Conservation (phyloP, 768 basidiomycete genomes). For the Rhodotorula kratochvilovae region DNA sequence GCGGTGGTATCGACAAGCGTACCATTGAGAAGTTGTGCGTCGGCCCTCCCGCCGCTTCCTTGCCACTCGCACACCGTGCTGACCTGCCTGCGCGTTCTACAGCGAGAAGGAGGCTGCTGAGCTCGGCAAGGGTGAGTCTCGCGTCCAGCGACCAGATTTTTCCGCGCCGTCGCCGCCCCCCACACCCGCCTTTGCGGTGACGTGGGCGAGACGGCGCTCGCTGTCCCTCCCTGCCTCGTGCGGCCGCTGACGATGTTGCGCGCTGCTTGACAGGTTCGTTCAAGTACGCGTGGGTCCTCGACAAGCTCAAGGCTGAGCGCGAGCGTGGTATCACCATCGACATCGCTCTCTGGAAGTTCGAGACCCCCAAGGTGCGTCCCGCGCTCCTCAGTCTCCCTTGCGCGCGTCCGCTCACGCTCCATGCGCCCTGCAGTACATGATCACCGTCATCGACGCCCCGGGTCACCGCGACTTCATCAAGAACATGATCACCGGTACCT, state of each 20-base stretch:
- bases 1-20: conserved; percentile 99
- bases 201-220: not conserved
- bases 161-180: not conserved
- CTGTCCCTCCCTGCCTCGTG: not conserved
- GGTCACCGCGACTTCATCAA: conserved; percentile 99
- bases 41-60: not conserved
- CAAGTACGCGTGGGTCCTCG: conserved; percentile 91
- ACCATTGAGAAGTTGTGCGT: conserved; percentile 64
- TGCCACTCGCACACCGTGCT: not conserved
- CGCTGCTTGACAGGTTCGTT: conserved; percentile 41
- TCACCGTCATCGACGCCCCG: conserved; percentile 88
- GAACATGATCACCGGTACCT: conserved; percentile 93
- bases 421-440: conserved; percentile 54
- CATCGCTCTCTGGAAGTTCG: conserved; percentile 99
- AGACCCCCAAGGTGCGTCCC: conserved; percentile 86
- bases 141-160: conserved; percentile 52
- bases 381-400: not conserved
- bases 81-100: not conserved
- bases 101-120: conserved; percentile 99
- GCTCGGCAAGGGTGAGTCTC: conserved; percentile 78
- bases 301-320: conserved; percentile 99
- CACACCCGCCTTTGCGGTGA: not conserved
- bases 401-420: not conserved
- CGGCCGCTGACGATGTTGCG: conserved; percentile 14
- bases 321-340: conserved; percentile 99